Conservation (phyloP, 2,329 filamentous ascomycete genomes). For the Graphium sp. region DNA sequence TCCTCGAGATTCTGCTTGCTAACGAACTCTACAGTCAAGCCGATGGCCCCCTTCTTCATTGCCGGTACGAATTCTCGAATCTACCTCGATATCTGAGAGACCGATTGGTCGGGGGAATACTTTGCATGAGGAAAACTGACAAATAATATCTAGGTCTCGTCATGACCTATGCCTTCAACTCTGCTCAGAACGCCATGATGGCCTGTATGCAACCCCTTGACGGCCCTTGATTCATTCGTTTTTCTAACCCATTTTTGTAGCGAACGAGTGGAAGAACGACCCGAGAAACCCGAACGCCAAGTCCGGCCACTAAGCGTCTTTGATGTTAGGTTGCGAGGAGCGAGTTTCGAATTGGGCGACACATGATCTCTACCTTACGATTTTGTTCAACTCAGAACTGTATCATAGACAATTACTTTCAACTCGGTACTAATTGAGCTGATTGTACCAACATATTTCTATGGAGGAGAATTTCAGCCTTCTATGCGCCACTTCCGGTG, state of each 20-base stretch:
- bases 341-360: no score
- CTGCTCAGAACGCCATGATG: conserved; percentile 60
- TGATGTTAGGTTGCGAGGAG: no score
- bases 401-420: conserved; percentile 3
- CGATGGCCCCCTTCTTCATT: conserved; percentile 84
- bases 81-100: neutral
- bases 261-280: conserved; percentile 93
- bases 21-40: conserved; percentile 62
- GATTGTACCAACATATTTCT: neutral
- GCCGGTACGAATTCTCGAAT: conserved; percentile 48
- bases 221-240: conserved; percentile 10
- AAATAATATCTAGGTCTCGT: conserved; percentile 45
- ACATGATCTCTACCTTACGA: no score
- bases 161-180: conserved; percentile 85
- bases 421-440: conserved; percentile 1
- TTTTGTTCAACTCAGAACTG: no score
- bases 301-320: conserved; percentile 29
- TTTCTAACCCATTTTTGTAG: conserved; percentile 26
- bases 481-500: no score
- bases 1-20: neutral
- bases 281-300: conserved; percentile 63
- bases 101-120: neutral
- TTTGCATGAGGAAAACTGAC: conserved; percentile 4
- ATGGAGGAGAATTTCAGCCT: no score
- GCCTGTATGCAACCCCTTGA: conserved; percentile 37